phyloP scores from a whole-genome alignment of 73 alveolate species.

The Halteria grandinella region DNA sequence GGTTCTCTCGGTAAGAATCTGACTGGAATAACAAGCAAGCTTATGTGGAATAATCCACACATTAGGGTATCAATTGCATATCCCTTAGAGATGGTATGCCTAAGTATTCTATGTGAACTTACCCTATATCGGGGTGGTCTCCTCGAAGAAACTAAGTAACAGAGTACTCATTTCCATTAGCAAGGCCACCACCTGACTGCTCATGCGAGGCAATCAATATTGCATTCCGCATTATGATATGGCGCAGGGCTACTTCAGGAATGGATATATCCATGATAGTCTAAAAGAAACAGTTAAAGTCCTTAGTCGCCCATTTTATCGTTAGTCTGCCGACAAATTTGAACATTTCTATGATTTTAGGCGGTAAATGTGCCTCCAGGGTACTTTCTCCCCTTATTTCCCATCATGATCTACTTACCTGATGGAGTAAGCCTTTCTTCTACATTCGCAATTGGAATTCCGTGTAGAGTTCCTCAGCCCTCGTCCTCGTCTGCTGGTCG shows the following conservation, averaged over 20 bases:
- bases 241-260: constrained; percentile 13
- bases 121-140: constrained; percentile 35
- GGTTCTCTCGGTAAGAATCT: too few relatives aligned
- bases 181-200: constrained; percentile 12
- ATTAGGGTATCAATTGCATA: too few relatives aligned
- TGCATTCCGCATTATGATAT: constrained; percentile 30
- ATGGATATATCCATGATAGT: not conserved
- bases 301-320: not conserved
- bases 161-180: constrained; percentile 36
- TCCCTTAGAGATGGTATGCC: too few relatives aligned
- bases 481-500: constrained; percentile 13
- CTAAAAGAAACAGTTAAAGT: not conserved
- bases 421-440: too few relatives aligned
- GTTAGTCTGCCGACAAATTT: constrained; percentile 36
- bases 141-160: constrained; percentile 52
- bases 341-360: not conserved
- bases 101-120: not conserved
- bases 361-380: not conserved
- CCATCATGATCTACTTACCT: too few relatives aligned
- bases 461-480: constrained; percentile 38
- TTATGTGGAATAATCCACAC: too few relatives aligned
- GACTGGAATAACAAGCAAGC: too few relatives aligned
- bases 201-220: constrained; percentile 35
- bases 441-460: too few relatives aligned
- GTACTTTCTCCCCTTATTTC: too few relatives aligned